Conservation (phyloP, 257 asterid genomes). For the Salvia splendens region DNA sequence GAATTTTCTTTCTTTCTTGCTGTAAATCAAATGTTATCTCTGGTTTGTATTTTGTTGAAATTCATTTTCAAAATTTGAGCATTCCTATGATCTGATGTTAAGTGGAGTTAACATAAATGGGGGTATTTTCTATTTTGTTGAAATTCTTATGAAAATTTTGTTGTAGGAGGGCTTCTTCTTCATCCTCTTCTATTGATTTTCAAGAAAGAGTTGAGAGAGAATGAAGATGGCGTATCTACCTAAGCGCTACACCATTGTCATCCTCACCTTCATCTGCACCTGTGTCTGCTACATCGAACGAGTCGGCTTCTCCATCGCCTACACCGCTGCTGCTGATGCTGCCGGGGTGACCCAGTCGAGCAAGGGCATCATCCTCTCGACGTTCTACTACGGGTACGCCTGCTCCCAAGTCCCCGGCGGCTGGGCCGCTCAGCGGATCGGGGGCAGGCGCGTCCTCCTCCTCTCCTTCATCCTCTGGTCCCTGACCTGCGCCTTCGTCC, state of each 20-base stretch:
- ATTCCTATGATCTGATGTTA: no score
- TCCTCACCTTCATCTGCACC: constrained; percentile 83
- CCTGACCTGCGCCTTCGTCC: constrained; percentile 76
- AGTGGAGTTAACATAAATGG: no score
- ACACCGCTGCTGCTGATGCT: constrained; percentile 92
- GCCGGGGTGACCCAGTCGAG: constrained; percentile 74
- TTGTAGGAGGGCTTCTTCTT: constrained; percentile 38
- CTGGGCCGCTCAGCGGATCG: constrained; percentile 92
- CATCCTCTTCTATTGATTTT: not conserved
- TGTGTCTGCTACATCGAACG: constrained; percentile 90
- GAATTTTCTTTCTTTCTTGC: not conserved
- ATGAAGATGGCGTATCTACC: constrained; percentile 69
- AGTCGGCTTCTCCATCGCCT: constrained; percentile 91
- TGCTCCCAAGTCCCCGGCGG: constrained; percentile 97
- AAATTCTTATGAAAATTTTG: not conserved
- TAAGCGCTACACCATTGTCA: constrained; percentile 63
- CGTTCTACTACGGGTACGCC: constrained; percentile 90
- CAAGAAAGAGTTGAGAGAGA: constrained; percentile 29
- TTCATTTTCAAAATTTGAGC: not conserved
- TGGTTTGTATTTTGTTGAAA: not conserved
- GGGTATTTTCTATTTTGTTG: not conserved
- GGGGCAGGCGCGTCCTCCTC: constrained; percentile 83
- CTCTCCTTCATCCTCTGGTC: constrained; percentile 85
- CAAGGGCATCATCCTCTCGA: constrained; percentile 82
- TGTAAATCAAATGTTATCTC: constrained; percentile 6